Evolutionary conservation across 257 asterid genomes (phyloP).

Genomic region (Ocimum tenuiflorum): DNA sequence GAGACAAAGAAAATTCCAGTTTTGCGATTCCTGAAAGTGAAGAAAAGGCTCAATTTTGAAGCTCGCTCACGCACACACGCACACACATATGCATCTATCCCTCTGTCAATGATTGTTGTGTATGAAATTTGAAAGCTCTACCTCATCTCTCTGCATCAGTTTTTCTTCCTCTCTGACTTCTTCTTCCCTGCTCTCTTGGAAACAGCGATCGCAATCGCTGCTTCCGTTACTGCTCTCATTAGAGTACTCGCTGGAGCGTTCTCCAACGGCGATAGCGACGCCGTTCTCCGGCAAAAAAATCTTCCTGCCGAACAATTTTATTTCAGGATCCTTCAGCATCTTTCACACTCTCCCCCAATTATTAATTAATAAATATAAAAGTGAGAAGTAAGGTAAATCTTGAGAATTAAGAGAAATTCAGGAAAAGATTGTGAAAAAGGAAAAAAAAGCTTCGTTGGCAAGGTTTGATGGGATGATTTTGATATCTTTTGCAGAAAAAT

Average conservation of each 20-base stretch:
- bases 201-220: constrained; percentile 26
- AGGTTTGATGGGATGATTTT: constrained; percentile 32
- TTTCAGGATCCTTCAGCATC: constrained; percentile 46
- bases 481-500: constrained; percentile 26
- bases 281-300: constrained; percentile 57
- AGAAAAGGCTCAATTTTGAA: too few relatives aligned
- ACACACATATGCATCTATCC: background rate
- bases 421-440: background rate
- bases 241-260: constrained; percentile 18
- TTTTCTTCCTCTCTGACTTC: constrained; percentile 3
- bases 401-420: constrained; percentile 9
- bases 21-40: background rate
- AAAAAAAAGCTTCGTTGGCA: constrained; percentile 46
- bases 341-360: background rate
- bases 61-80: too few relatives aligned
- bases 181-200: constrained; percentile 22
- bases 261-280: constrained; percentile 9
- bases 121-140: background rate
- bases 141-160: constrained; percentile 16
- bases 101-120: background rate
- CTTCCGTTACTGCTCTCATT: constrained; percentile 14
- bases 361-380: background rate
- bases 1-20: background rate
- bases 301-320: constrained; percentile 62
- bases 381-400: background rate